Base-by-base conservation (phyloP, 2,329 filamentous ascomycete genomes). In the Cylindrodendrum hubeiense region DNA sequence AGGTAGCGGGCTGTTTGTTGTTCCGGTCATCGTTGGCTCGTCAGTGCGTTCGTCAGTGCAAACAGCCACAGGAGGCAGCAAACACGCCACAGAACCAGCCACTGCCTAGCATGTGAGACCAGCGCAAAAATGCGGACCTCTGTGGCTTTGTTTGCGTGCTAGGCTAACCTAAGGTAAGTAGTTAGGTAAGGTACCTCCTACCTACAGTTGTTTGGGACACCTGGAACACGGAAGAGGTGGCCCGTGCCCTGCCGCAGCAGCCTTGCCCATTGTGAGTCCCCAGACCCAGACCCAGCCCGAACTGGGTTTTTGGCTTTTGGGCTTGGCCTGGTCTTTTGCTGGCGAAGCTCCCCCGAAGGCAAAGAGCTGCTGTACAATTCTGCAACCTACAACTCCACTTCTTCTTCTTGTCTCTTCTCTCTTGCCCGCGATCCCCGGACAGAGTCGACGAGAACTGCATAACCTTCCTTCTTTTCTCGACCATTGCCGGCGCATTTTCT, bases 311-410 rank as follows among this genome's bases (percentile, higher is more conserved):
- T 44, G 21, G 54, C 50, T 51, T 53, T 37, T 49, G 44, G 50
- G 60, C 37, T 28, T 37, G 44, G 50, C 30, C 52, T 50, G 56
- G 63, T 28, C 49, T 59, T 53, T 69, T 71, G 65, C 66, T 70
- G 59, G 67, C 60, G 70, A 72, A 72, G 70, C 70, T 72, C 46
- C 53, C 69, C 66, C 60, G 56, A 65, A 65, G 60, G 60, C 54
- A 68, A 70, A 61, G 54, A 56, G 60, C 60, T 52, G 46, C 53
- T 41, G 53, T 39, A 53, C 49, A 64, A 50, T 53, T 30, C 54
- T 59, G 49, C 60, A 63, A 52, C 60, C 54, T 63, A 22, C 60
- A 63, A 41, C 54, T 58, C 47, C 54, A 55, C 50, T 37, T 41
- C 49, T 30, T 41, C 30, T 41, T 43, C 37, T 13, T 34, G 55